Evolutionary conservation across 495 filamentous ascomycete species (phyloP).

Genomic region (Amphirosellinia nigrospora): DNA sequence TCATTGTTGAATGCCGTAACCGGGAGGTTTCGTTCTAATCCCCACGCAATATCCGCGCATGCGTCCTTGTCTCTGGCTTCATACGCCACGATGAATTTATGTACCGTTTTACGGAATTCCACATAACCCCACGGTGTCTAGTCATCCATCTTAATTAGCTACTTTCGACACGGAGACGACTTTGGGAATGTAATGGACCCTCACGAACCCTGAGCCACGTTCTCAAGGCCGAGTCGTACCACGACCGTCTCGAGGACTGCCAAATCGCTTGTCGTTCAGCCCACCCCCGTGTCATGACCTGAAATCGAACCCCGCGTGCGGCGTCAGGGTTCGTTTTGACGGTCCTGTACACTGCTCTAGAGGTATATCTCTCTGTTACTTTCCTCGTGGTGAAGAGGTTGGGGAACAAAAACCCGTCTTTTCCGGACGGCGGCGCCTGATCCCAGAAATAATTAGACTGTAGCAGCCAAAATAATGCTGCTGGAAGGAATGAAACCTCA

Average conservation of each 20-base stretch:
- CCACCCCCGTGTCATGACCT: not conserved
- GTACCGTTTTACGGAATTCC: not conserved
- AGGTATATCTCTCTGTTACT: not conserved
- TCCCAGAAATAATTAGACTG: slow-evolving; percentile 10
- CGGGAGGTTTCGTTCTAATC: not conserved
- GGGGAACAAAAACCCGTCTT: not conserved
- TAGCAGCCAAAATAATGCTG: not conserved
- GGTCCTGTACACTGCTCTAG: not conserved
- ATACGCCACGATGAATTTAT: not conserved
- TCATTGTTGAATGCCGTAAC: too few species aligned
- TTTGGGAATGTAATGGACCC: not conserved
- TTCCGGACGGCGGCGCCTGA: not conserved
- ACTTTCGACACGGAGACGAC: not conserved
- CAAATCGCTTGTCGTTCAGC: not conserved
- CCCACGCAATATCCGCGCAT: not conserved
- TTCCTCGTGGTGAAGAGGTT: not conserved
- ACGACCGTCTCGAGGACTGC: not conserved
- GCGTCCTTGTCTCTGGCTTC: not conserved
- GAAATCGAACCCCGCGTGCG: not conserved
- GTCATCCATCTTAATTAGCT: not conserved
- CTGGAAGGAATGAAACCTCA: not conserved
- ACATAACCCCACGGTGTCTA: slow-evolving; percentile 5
- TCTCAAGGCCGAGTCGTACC: not conserved
- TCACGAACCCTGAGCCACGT: not conserved
- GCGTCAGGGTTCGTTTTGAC: not conserved